Base-by-base conservation (phyloP, 2,329 filamentous ascomycete genomes). In the Colletotrichum limetticola region DNA sequence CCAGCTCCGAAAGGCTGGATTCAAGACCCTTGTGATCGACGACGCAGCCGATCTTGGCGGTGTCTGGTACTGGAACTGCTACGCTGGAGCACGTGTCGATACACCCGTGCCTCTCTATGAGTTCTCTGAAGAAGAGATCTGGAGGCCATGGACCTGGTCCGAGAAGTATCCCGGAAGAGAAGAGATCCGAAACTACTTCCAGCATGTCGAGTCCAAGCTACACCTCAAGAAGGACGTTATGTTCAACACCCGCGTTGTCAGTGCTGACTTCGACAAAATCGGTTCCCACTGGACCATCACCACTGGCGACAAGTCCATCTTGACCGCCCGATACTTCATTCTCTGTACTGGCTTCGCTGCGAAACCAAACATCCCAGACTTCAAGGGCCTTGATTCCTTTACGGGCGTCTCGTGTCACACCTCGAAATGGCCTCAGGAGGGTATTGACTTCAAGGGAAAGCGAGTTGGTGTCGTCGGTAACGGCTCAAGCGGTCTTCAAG, bases 141-240 rank as follows among this genome's bases (percentile, higher is more conserved):
- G 78, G 74, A 79, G 82, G 14, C 80, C 81, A 32, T 87, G 84
- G 82, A 80, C 77, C 22, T 87, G 84, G 82, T 76, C 77, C 1
- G 75, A 81, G 64, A 74, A 75, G 35, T 83, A 80, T 68, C 79
- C 82, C 9, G 71, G 68, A 3, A 75, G 77, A 57, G 74, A 79
- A 12, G 83, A 87, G 65, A 76, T 86, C 0, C 78, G 80, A n/a
- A 74, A 71, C 6, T 87, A 87, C 72, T 86, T 86, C 66, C 78
- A 83, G 57, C 83, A 84, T 69, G 82, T 86, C 6, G 84, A 84
- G 52, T 77, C 81, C 16, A 82, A 82, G 30, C 79, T 83, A 46
- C 76, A 83, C 14, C 74, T 86, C 24, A 85, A 81, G 62, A 85
- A 82, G 49, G 80, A 85, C 59, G 81, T 81, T 49, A 78, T 78